Conservation (phyloP, 2,329 filamentous ascomycete genomes). For the Aspergillus sp. region DNA sequence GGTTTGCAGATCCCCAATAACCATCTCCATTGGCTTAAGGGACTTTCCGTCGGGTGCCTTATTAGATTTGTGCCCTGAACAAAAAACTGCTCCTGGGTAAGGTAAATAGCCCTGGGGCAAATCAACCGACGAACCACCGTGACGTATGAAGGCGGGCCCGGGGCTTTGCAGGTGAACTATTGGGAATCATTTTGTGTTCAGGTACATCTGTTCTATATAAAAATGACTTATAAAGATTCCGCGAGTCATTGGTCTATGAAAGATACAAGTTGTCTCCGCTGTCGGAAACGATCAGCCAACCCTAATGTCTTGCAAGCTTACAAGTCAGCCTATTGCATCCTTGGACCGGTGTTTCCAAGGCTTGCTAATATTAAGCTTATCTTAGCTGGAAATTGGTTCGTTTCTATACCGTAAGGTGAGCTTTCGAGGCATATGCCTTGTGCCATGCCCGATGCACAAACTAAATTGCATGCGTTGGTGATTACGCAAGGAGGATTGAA, state of each 20-base stretch:
- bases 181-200: neutral
- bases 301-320: neutral
- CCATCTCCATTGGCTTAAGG: neutral
- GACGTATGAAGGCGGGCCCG: no score
- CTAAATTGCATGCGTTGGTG: neutral
- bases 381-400: neutral
- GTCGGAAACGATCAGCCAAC: neutral
- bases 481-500: neutral
- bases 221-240: neutral
- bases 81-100: no score
- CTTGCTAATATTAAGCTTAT: slow-evolving; percentile 5
- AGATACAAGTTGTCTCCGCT: neutral
- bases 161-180: no score
- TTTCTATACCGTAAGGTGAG: neutral
- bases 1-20: neutral
- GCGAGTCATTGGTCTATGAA: neutral
- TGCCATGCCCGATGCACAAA: neutral
- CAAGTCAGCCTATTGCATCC: neutral
- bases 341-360: neutral
- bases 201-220: neutral
- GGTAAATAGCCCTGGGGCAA: no score
- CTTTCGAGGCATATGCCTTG: neutral
- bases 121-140: no score
- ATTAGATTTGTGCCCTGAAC: no score
- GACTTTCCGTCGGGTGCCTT: no score